These are phyloP conservation scores for Dentipellis fragilis DNA, from an alignment of 768 basidiomycete species.

Conservation along the genomic window DNA sequence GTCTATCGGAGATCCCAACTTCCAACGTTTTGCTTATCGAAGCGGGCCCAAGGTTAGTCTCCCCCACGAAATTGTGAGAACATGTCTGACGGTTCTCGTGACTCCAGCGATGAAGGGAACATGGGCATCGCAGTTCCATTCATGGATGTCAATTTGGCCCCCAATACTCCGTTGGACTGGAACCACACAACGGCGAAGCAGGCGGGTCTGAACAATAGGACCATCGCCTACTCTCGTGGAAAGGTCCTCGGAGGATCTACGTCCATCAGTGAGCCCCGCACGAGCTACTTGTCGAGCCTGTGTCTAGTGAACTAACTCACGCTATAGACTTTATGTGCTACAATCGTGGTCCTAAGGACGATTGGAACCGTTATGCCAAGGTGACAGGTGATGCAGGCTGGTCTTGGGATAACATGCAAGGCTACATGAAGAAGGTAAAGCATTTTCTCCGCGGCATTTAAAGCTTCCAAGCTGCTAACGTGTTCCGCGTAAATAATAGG, in stretches of 20 bases:
- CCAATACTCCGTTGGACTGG: conserved; percentile 9
- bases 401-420: conserved; percentile 13
- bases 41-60: conserved; percentile 6
- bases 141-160: not conserved
- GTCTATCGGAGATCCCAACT: conserved; percentile 8
- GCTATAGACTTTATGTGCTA: conserved; percentile 6
- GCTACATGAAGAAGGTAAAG: conserved; percentile 4
- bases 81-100: not conserved
- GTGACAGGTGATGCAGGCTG: conserved; percentile 10
- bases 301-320: not conserved
- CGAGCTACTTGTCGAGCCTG: not conserved
- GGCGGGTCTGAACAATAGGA: conserved; percentile 4
- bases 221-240: conserved; percentile 13
- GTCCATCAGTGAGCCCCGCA: conserved; percentile 11
- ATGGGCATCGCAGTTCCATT: not conserved
- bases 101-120: not conserved
- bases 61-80: not conserved
- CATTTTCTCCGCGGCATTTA: not conserved
- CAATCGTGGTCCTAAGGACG: conserved; percentile 11
- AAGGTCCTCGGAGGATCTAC: conserved; percentile 10
- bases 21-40: conserved; percentile 11
- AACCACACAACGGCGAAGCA: conserved; percentile 15
- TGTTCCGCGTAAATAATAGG: not conserved
- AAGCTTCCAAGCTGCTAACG: not conserved
- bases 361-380: conserved; percentile 12